Evolutionary conservation across 208 protist species (phyloP).

Genomic region (Acanthamoeba sp.): DNA sequence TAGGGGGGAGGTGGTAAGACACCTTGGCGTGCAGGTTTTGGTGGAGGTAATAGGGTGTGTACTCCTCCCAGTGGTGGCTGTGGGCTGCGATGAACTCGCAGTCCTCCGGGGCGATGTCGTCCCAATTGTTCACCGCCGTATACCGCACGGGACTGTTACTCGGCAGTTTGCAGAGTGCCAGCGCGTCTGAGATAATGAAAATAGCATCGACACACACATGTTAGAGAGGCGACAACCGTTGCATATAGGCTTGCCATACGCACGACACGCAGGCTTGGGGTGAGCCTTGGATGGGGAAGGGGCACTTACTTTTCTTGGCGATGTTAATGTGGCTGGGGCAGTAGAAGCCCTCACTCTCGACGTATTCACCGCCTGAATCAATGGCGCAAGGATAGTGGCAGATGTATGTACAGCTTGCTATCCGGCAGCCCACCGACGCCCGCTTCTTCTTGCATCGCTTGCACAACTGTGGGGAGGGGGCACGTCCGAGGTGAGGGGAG

Average conservation of each 20-base stretch:
- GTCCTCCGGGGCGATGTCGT: constrained; percentile 12
- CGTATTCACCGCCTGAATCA: constrained; percentile 19
- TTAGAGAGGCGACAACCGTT: no score
- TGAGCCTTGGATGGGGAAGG: background rate
- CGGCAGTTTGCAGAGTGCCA: background rate
- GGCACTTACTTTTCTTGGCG: background rate
- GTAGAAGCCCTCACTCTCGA: constrained; percentile 58
- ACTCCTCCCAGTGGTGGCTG: constrained; percentile 22
- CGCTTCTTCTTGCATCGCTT: constrained; percentile 53
- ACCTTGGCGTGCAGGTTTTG: background rate
- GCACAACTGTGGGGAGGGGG: constrained; percentile 37
- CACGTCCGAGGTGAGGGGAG: no score
- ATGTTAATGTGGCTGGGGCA: background rate
- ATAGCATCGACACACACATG: no score
- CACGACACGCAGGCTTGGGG: background rate
- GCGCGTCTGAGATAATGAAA: no score
- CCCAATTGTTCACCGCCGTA: constrained; percentile 14
- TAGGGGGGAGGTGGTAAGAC: background rate
- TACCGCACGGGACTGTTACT: background rate
- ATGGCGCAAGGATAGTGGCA: constrained; percentile 66
- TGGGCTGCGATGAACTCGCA: background rate
- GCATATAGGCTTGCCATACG: no score
- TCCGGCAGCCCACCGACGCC: constrained; percentile 32
- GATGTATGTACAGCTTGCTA: background rate
- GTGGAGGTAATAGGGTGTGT: background rate